A percentile compares a stretch with the other conserved stretches of the same genome.
These are phyloP conservation scores for Euphorbia peplus DNA, from an alignment of 345 rosid species.

Conservation along the genomic window DNA sequence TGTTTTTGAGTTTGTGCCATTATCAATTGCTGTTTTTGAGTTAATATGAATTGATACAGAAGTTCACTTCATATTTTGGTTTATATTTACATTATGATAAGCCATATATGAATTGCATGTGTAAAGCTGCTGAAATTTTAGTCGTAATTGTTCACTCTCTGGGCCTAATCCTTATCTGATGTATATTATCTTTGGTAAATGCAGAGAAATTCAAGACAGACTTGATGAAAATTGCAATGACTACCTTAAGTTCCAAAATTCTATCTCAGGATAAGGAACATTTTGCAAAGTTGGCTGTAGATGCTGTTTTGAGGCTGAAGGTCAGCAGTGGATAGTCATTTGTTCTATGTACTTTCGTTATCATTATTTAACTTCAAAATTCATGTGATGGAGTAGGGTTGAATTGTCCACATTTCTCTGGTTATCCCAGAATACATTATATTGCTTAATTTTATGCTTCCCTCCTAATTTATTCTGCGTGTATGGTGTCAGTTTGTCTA, in stretches of 20 bases:
- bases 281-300: conserved; percentile 88
- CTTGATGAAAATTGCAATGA: conserved; percentile 86
- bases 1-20: background rate
- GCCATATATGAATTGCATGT: background rate
- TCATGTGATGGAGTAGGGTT: conserved; percentile 39
- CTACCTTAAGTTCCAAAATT: conserved; percentile 90
- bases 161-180: background rate
- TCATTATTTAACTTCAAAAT: background rate
- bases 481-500: background rate
- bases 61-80: background rate
- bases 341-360: conserved; percentile 7
- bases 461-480: background rate
- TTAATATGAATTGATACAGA: conserved; percentile 29
- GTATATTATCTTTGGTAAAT: conserved; percentile 27
- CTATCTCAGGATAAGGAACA: conserved; percentile 91
- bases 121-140: background rate
- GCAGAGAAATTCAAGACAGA: conserved; percentile 85
- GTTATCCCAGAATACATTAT: background rate
- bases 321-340: conserved; percentile 25
- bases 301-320: conserved; percentile 91
- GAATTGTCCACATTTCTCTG: background rate
- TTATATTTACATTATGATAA: conserved; percentile 22
- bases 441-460: background rate
- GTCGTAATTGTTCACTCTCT: background rate
- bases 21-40: background rate